Conservation (phyloP, 768 basidiomycete species). For the Macrolepiota fuliginosa region DNA sequence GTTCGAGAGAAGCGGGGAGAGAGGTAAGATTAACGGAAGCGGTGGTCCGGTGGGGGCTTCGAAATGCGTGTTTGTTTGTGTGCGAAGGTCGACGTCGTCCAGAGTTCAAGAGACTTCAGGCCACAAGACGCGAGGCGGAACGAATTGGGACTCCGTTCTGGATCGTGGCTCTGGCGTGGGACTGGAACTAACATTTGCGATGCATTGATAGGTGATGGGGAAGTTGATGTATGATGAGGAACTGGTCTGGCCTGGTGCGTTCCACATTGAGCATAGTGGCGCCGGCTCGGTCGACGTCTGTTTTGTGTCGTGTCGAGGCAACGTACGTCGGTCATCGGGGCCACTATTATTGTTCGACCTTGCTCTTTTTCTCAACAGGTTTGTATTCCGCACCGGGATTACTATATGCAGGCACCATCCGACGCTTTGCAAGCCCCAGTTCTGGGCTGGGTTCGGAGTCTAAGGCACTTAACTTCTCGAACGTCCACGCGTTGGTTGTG, state of each 20-base stretch:
- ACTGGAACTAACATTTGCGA: neutral
- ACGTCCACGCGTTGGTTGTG: slow-evolving; percentile 12
- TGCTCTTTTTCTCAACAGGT: neutral
- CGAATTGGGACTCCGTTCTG: neutral
- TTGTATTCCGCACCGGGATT: slow-evolving; percentile 2
- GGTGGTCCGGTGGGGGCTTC: neutral
- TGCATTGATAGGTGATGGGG: neutral
- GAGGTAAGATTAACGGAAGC: slow-evolving; percentile 1
- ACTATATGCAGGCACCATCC: slow-evolving; percentile 3
- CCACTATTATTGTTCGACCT: neutral
- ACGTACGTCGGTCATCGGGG: neutral
- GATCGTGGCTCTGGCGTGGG: neutral
- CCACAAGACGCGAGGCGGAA: neutral
- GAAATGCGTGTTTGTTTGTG: neutral
- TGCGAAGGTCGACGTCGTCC: neutral
- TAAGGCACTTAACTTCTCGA: slow-evolving; percentile 6
- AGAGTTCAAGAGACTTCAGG: slow-evolving; percentile 5
- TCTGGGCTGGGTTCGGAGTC: slow-evolving; percentile 2
- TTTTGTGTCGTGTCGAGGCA: neutral
- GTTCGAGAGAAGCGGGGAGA: neutral
- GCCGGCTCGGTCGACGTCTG: neutral
- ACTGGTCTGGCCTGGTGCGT: neutral
- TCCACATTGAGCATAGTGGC: neutral
- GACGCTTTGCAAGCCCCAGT: neutral
- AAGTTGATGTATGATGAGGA: neutral